These are phyloP conservation scores for Coniochaeta ligniaria DNA, from an alignment of 2,329 filamentous ascomycete genomes.

Conservation along the genomic window DNA sequence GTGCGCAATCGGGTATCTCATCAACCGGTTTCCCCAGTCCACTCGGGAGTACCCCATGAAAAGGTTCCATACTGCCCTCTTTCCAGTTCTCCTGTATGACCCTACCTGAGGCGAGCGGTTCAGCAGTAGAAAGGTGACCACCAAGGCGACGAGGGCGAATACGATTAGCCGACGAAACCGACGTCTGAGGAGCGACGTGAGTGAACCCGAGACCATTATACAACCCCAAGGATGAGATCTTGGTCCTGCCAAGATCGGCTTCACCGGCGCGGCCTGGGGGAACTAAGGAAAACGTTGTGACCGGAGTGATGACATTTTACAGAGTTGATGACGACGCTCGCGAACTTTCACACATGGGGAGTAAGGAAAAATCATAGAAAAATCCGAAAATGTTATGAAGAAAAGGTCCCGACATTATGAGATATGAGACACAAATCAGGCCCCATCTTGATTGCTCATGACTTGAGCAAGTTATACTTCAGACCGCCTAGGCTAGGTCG, in stretches of 20 bases:
- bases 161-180: background rate
- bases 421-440: background rate
- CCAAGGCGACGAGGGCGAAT: background rate
- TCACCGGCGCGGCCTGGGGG: background rate
- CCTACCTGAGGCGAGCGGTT: background rate
- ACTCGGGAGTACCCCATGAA: conserved; percentile 15
- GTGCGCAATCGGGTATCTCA: conserved; percentile 13
- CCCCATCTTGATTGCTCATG: background rate
- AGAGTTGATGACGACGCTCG: background rate
- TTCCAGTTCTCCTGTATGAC: background rate
- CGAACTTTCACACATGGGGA: background rate
- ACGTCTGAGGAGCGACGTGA: background rate
- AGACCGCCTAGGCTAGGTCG: background rate
- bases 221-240: background rate
- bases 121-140: conserved; percentile 12
- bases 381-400: background rate
- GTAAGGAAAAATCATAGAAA: background rate
- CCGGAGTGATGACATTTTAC: background rate
- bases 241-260: background rate
- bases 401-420: background rate
- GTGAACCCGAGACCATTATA: background rate
- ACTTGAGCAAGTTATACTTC: background rate
- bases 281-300: background rate
- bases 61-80: conserved; percentile 11
- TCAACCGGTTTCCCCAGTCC: conserved; percentile 19